phyloP scores from a whole-genome alignment of 129 eudicot species.

The Helianthus tuberosus region DNA sequence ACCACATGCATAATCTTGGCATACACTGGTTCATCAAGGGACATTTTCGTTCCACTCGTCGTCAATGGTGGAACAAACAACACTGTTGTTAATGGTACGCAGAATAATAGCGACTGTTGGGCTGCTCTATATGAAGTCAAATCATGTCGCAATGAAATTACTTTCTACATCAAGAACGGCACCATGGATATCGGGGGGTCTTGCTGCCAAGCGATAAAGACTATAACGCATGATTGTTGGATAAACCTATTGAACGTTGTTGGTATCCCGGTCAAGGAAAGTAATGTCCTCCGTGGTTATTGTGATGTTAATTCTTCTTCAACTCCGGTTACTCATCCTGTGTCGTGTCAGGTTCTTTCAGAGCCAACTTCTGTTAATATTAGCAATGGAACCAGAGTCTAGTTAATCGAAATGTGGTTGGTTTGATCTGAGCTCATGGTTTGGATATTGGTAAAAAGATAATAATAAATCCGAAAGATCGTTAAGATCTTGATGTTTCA shows the following conservation, averaged over 20 bases:
- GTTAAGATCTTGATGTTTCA: conserved; percentile 1
- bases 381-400: background rate
- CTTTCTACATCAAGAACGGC: conserved; percentile 11
- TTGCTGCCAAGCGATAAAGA: conserved; percentile 18
- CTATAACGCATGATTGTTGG: conserved; percentile 13
- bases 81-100: background rate
- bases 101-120: background rate
- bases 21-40: conserved; percentile 3
- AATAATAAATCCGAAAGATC: background rate
- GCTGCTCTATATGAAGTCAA: conserved; percentile 7
- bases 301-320: background rate
- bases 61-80: background rate
- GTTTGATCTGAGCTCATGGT: background rate
- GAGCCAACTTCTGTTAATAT: background rate
- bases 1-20: background rate
- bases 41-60: background rate
- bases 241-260: background rate
- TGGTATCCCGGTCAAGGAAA: background rate
- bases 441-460: background rate
- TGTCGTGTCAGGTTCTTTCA: background rate
- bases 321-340: background rate
- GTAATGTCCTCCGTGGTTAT: background rate
- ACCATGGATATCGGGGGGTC: background rate
- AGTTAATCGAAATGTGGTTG: background rate
- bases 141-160: conserved; percentile 11